Base-by-base conservation (phyloP, 163 green algal species). In the Prototheca wickerhamii region DNA sequence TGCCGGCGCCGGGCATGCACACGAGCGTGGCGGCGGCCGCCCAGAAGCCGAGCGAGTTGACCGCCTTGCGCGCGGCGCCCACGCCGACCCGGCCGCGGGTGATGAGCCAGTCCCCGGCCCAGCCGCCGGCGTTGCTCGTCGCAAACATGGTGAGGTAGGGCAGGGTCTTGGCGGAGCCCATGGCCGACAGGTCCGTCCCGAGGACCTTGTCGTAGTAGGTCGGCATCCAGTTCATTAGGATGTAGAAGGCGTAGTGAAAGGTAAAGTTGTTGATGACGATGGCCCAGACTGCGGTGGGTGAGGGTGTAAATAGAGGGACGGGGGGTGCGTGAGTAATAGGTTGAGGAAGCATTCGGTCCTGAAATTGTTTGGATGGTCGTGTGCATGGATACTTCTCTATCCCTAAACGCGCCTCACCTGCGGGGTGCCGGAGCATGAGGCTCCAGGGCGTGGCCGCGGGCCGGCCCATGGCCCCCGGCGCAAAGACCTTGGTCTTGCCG, bases 191-290 rank as follows among this genome's bases (percentile, higher is more conserved):
- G 29, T 86, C 79, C 21, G 64, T 58, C 49, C 77, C 53, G 29
- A 93, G 62, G 30, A 84, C 67, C 56, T 69, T 78, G 61, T 93
- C 88, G 77, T 97, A 96, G 73, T 91, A 95, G 7, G 86, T 84
- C 18, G 89, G 93, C 67, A 98, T 71, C 93, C 93, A 98, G 72
- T 97, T 97, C 93, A 98, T 96, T 66, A 97, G 76, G 0, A 98
- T 83, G 65, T 98, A 98, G 34, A 98, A 92, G 34, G 89, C 85
- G 59, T 98, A 98, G 76, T 98, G 93, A 70, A 98, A 98, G 51
- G 87, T 89, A 75, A 96, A 98, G 83, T 98, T 98, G 83, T 95
- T 96, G 50, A 91, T 66, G 18, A 96, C 70, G 60, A 98, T 98
- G 32, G 84, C 83, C 87, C 84, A 94, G 30, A 95, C 78, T 21